phyloP scores from a whole-genome alignment of 768 basidiomycete genomes.

The Chalciporus pseudorubinellus region DNA sequence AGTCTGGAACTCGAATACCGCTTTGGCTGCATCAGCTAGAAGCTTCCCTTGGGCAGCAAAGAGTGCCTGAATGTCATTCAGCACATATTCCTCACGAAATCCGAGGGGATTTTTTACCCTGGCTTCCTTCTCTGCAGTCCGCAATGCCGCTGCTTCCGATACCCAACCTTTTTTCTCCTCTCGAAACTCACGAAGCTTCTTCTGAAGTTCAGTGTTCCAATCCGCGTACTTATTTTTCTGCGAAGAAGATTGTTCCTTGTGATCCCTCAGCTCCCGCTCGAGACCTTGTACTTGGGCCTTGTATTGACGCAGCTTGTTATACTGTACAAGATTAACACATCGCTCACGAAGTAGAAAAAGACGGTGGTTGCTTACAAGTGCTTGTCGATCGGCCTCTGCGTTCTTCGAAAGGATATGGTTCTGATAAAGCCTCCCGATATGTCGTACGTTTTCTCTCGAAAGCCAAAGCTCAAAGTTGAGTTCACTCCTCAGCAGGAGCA shows the following conservation, averaged over 20 bases:
- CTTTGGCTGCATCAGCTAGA: conserved; percentile 62
- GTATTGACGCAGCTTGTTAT: conserved; percentile 79
- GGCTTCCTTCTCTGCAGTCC: conserved; percentile 68
- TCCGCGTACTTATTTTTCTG: conserved; percentile 79
- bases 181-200: conserved; percentile 68
- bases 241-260: conserved; percentile 68
- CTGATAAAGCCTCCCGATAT: conserved; percentile 77
- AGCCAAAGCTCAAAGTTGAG: conserved; percentile 86
- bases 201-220: conserved; percentile 81
- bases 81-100: neutral
- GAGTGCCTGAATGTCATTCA: conserved; percentile 44
- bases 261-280: conserved; percentile 66
- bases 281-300: conserved; percentile 63
- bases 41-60: conserved; percentile 68
- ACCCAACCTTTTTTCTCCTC: conserved; percentile 82
- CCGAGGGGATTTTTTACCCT: conserved; percentile 40
- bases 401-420: conserved; percentile 69
- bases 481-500: conserved; percentile 72
- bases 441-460: conserved; percentile 75
- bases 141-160: conserved; percentile 62
- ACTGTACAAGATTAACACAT: conserved; percentile 41
- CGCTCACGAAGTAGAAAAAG: neutral
- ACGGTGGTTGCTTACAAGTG: conserved; percentile 51
- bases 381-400: conserved; percentile 80
- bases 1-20: conserved; percentile 72